These are phyloP conservation scores for Coemansia sp. DNA, from an alignment of 192 early-diverging fungal genomes.

Conservation along the genomic window DNA sequence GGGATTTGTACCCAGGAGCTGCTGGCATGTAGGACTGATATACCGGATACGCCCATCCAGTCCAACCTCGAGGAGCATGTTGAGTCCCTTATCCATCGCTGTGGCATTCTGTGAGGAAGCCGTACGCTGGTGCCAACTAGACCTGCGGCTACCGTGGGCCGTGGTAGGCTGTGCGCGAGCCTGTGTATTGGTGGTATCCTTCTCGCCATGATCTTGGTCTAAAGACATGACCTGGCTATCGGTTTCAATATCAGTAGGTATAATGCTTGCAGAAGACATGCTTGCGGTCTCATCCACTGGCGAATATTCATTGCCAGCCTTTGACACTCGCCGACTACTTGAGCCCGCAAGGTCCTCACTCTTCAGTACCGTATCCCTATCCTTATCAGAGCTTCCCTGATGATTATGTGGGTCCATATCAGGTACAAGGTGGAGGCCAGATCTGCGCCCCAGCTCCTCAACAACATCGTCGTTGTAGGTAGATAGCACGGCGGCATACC, in stretches of 20 bases:
- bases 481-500: constrained; percentile 31
- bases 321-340: too few relatives aligned
- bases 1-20: constrained; percentile 20
- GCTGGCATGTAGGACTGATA: constrained; percentile 35
- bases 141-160: too few relatives aligned
- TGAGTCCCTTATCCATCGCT: constrained; percentile 25
- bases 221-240: too few relatives aligned
- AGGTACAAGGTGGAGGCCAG: neutral
- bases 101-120: constrained; percentile 1
- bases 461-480: constrained; percentile 33
- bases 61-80: constrained; percentile 33
- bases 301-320: neutral
- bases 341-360: too few relatives aligned
- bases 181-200: neutral
- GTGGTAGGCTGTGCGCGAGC: neutral
- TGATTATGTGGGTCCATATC: too few relatives aligned
- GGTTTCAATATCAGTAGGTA: neutral
- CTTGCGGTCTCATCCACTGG: neutral
- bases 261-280: neutral
- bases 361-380: neutral
- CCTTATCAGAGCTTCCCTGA: neutral
- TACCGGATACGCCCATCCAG: constrained; percentile 43
- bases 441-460: constrained; percentile 16
- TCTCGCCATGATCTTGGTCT: too few relatives aligned
- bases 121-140: neutral